Conservation (phyloP, 805 yeast genomes). For the Lachancea sp. region DNA sequence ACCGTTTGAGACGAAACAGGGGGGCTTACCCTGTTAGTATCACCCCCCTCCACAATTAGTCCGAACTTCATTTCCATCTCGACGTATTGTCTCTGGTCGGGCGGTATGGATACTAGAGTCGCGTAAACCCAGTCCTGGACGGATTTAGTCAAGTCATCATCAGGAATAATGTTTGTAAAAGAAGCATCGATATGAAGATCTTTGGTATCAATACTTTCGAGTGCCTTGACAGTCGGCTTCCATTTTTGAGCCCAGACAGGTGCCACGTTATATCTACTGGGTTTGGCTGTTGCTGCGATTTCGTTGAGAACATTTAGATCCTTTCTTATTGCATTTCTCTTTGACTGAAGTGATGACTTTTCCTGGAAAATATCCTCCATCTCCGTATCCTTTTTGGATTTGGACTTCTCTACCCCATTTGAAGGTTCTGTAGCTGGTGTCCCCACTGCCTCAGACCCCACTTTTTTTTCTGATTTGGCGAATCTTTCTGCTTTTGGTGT, state of each 20-base stretch:
- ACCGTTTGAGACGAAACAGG: constrained; percentile 68
- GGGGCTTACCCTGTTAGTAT: constrained; percentile 55
- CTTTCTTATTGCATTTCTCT: constrained; percentile 29
- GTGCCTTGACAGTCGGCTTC: constrained; percentile 40
- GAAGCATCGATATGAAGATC: constrained; percentile 35
- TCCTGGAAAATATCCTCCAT: constrained; percentile 29
- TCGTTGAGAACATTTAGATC: constrained; percentile 28
- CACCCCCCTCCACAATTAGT: constrained; percentile 54
- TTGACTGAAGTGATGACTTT: constrained; percentile 26
- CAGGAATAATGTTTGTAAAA: constrained; percentile 62
- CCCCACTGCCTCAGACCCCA: neutral
- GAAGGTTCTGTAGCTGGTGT: neutral
- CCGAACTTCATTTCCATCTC: constrained; percentile 77
- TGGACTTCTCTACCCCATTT: neutral
- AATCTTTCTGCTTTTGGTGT: neutral
- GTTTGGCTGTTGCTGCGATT: constrained; percentile 39
- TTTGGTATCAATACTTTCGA: constrained; percentile 28
- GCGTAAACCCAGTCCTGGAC: constrained; percentile 89
- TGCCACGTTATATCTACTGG: constrained; percentile 53
- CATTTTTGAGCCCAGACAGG: constrained; percentile 85
- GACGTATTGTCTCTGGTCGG: constrained; percentile 45
- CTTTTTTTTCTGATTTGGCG: neutral
- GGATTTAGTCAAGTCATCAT: constrained; percentile 73
- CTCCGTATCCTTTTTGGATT: constrained; percentile 4
- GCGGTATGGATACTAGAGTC: constrained; percentile 59